Conservation (phyloP, 805 yeast species). For the Ogataea methanolica region DNA sequence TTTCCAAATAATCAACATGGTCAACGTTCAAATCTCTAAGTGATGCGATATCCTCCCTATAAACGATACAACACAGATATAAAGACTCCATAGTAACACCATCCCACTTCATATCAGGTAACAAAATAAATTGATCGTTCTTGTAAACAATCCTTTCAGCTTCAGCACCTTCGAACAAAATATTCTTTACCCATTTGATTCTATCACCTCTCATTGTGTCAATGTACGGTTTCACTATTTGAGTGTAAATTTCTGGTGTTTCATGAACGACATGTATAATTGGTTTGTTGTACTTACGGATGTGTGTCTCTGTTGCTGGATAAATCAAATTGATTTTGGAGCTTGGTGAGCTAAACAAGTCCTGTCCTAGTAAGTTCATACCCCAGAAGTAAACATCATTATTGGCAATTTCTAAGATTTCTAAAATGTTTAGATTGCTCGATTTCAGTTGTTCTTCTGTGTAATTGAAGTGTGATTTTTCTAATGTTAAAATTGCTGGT, state of each 20-base stretch:
- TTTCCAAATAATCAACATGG: conserved; percentile 57
- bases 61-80: conserved; percentile 74
- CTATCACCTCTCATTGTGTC: conserved; percentile 71
- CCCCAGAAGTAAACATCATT: conserved; percentile 92
- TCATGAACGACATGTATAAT: conserved; percentile 61
- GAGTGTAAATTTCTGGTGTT: conserved; percentile 70
- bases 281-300: conserved; percentile 67
- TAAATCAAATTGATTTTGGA: conserved; percentile 73
- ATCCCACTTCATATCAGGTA: conserved; percentile 99
- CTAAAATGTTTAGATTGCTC: conserved; percentile 11
- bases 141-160: conserved; percentile 72
- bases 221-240: conserved; percentile 69
- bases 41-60: conserved; percentile 62
- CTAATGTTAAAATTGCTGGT: conserved; percentile 67
- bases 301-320: conserved; percentile 87
- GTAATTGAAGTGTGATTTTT: conserved; percentile 60
- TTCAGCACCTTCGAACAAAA: conserved; percentile 77
- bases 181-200: conserved; percentile 86
- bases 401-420: conserved; percentile 40
- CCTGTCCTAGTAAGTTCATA: conserved; percentile 43
- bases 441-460: conserved; percentile 22
- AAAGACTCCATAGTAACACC: conserved; percentile 61
- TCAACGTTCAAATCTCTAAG: conserved; percentile 63
- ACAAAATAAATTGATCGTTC: conserved; percentile 64
- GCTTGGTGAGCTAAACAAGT: conserved; percentile 45